Evolutionary conservation across 306 rosid genomes (phyloP).

Genomic region (Ormosia emarginata): DNA sequence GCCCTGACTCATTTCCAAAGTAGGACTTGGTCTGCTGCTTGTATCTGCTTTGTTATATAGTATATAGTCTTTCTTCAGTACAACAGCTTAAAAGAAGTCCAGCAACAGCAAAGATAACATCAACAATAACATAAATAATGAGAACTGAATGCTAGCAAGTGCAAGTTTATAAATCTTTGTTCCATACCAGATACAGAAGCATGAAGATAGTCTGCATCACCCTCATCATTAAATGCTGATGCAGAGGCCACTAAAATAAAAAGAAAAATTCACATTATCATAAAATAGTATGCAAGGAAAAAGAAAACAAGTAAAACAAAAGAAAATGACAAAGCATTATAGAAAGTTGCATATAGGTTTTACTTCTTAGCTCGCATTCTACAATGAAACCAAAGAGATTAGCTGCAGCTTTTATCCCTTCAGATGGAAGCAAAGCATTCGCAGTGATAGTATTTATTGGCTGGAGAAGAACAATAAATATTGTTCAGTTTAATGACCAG

Average conservation of each 20-base stretch:
- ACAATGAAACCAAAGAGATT: constrained; percentile 78
- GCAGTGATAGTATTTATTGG: constrained; percentile 56
- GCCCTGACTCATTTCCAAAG: constrained; percentile 5
- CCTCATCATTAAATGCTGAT: constrained; percentile 71
- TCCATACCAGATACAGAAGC: constrained; percentile 79
- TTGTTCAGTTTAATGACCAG: constrained; percentile 15
- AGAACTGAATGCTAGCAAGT: not conserved
- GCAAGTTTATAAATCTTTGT: constrained; percentile 21
- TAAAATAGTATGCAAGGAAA: constrained; percentile 12
- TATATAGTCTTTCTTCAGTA: not conserved
- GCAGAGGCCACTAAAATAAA: constrained; percentile 70
- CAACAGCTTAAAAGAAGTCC: constrained; percentile 7
- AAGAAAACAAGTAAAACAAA: constrained; percentile 17
- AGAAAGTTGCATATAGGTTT: constrained; percentile 23
- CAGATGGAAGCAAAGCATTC: constrained; percentile 66
- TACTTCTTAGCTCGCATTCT: constrained; percentile 80
- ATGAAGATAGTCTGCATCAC: constrained; percentile 64
- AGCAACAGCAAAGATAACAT: constrained; percentile 1
- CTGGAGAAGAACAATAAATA: constrained; percentile 43
- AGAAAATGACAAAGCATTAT: not conserved
- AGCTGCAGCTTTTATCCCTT: constrained; percentile 75
- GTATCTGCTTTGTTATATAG: constrained; percentile 13
- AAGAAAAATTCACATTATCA: constrained; percentile 18
- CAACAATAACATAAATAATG: not conserved
- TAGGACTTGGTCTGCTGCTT: not conserved